Conservation (phyloP, 768 basidiomycete species). For the Heimioporus sp. region DNA sequence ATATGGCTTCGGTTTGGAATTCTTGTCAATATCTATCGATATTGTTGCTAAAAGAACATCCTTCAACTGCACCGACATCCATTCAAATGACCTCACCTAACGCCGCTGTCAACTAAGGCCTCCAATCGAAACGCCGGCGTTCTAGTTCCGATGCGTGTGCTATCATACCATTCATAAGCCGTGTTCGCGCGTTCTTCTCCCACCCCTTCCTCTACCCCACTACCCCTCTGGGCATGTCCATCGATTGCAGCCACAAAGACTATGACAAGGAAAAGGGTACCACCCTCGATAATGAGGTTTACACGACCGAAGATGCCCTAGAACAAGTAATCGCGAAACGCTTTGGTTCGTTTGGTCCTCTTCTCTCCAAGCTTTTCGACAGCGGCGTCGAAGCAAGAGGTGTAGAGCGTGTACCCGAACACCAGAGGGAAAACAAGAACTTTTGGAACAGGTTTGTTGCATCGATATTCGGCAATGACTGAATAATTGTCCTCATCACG, state of each 20-base stretch:
- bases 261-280: conserved; percentile 22
- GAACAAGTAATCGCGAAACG: conserved; percentile 28
- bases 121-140: no score
- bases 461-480: not conserved
- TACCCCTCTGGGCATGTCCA: conserved; percentile 4
- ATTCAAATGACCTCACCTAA: no score
- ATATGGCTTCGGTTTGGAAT: no score
- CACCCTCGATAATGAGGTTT: not conserved
- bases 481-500: conserved; percentile 1
- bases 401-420: conserved; percentile 52
- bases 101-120: no score
- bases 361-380: conserved; percentile 40
- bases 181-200: not conserved
- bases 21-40: no score
- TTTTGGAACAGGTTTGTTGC: conserved; percentile 42
- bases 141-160: no score
- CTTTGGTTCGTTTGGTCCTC: conserved; percentile 29
- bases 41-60: no score
- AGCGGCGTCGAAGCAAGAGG: conserved; percentile 54
- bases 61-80: no score
- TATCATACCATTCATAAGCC: no score
- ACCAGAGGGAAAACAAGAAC: conserved; percentile 43
- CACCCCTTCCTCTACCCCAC: not conserved
- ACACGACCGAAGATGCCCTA: conserved; percentile 23
- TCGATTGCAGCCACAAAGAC: not conserved